A percentile compares a stretch with the other conserved stretches of the same genome.
These are phyloP conservation scores for Fragaria iinumae DNA, from an alignment of 306 rosid genomes.

Conservation along the genomic window DNA sequence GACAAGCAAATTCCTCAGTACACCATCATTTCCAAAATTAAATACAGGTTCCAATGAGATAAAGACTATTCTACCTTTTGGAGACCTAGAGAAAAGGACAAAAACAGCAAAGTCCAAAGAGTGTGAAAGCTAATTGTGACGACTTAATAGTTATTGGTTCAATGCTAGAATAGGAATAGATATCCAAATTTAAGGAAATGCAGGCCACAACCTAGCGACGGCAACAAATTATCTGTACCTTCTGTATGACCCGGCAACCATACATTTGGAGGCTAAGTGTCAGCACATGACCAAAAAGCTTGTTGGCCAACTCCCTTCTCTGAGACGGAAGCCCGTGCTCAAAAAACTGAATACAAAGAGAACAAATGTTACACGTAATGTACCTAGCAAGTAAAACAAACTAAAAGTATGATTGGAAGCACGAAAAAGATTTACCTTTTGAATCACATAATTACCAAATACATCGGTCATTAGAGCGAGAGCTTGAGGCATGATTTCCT, in stretches of 20 bases:
- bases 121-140: not conserved
- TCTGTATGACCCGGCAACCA: slow-evolving; percentile 97
- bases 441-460: slow-evolving; percentile 94
- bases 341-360: slow-evolving; percentile 60
- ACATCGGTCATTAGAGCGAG: slow-evolving; percentile 95
- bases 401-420: not conserved
- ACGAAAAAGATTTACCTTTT: slow-evolving; percentile 55
- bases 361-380: slow-evolving; percentile 14
- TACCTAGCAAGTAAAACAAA: slow-evolving; percentile 10
- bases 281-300: slow-evolving; percentile 76
- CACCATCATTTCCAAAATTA: not conserved
- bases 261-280: slow-evolving; percentile 97
- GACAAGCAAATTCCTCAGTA: not conserved
- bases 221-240: slow-evolving; percentile 48
- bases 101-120: not conserved
- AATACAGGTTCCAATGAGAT: not conserved
- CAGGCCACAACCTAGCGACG: slow-evolving; percentile 1
- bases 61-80: no score
- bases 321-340: slow-evolving; percentile 90
- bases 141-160: not conserved
- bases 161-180: not conserved
- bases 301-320: slow-evolving; percentile 88
- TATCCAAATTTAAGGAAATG: slow-evolving; percentile 1
- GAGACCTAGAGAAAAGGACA: not conserved
- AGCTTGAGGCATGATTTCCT: slow-evolving; percentile 95